Percentiles rank a stretch among this genome's conserved stretches.
These are phyloP conservation scores for Parsonsia alboflavescens DNA, from an alignment of 257 asterid genomes.

Conservation along the genomic window DNA sequence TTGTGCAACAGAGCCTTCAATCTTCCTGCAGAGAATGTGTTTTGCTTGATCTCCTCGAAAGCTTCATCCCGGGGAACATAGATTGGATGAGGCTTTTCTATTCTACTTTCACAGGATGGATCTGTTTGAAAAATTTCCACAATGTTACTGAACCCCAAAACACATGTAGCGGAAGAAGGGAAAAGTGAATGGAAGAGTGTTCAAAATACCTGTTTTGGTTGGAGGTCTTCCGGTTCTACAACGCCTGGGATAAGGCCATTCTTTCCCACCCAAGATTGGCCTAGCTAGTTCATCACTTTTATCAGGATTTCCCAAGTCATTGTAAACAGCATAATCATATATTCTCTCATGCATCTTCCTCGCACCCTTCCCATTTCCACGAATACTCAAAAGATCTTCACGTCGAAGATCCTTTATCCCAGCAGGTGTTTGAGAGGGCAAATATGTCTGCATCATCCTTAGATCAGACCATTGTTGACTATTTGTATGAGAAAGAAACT, in stretches of 20 bases:
- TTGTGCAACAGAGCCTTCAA: slow-evolving; percentile 79
- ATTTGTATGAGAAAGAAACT: slow-evolving; percentile 1
- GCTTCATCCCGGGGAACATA: slow-evolving; percentile 91
- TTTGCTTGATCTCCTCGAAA: slow-evolving; percentile 80
- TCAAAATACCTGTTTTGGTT: slow-evolving; percentile 43
- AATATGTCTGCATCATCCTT: slow-evolving; percentile 45
- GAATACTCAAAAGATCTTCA: slow-evolving; percentile 56
- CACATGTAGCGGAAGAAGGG: background rate
- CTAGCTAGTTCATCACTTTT: slow-evolving; percentile 53
- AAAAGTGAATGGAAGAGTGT: background rate
- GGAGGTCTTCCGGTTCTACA: slow-evolving; percentile 80
- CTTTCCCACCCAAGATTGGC: slow-evolving; percentile 55
- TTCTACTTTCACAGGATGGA: slow-evolving; percentile 50
- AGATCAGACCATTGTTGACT: slow-evolving; percentile 3
- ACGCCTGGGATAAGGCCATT: slow-evolving; percentile 87
- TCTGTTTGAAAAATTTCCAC: slow-evolving; percentile 35
- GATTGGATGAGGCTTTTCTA: slow-evolving; percentile 81
- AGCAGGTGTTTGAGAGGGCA: slow-evolving; percentile 77
- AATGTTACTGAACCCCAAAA: background rate
- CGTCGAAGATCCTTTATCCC: slow-evolving; percentile 76
- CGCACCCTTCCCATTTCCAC: slow-evolving; percentile 67
- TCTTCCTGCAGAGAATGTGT: slow-evolving; percentile 73
- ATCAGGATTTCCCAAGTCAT: slow-evolving; percentile 86
- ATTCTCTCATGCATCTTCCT: slow-evolving; percentile 71
- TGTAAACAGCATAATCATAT: slow-evolving; percentile 76